Evolutionary conservation across 441 rosid genomes (phyloP).

Genomic region (Rhodomyrtus psidioides): DNA sequence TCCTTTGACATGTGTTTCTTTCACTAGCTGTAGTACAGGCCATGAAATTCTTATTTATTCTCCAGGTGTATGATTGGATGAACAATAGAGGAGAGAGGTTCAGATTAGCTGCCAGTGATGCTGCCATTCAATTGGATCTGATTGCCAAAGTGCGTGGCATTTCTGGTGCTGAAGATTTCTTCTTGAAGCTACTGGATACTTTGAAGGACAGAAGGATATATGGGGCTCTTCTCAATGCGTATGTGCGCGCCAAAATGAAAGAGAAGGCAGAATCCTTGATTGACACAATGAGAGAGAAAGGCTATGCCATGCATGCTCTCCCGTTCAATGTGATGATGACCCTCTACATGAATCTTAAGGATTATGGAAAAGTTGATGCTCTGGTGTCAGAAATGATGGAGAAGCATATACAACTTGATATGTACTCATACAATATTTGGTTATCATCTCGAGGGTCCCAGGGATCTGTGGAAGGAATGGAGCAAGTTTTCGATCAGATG

Average conservation of each 20-base stretch:
- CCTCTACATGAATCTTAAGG: slow-evolving; percentile 73
- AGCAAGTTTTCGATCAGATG: slow-evolving; percentile 70
- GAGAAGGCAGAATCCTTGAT: slow-evolving; percentile 66
- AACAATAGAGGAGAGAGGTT: slow-evolving; percentile 65
- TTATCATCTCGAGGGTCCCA: slow-evolving; percentile 64
- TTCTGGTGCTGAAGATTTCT: slow-evolving; percentile 57
- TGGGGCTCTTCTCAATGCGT: slow-evolving; percentile 81
- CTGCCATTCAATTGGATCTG: slow-evolving; percentile 88
- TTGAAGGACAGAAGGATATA: slow-evolving; percentile 74
- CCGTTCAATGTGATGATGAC: slow-evolving; percentile 97
- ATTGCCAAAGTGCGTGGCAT: slow-evolving; percentile 79
- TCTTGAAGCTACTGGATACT: slow-evolving; percentile 41
- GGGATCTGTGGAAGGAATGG: slow-evolving; percentile 66
- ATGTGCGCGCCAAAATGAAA: slow-evolving; percentile 47
- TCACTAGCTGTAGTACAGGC: not conserved
- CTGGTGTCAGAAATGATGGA: slow-evolving; percentile 69
- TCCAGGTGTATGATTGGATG: slow-evolving; percentile 92
- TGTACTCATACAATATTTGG: slow-evolving; percentile 93
- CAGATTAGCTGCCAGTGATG: slow-evolving; percentile 66
- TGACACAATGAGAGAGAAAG: slow-evolving; percentile 57
- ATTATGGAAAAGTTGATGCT: slow-evolving; percentile 61
- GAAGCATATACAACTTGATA: slow-evolving; percentile 55
- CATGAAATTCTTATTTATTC: not conserved
- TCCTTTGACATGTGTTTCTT: not conserved
- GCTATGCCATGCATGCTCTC: slow-evolving; percentile 55